Base-by-base conservation (phyloP, 1,284 basidiomycete genomes). In the Uromyces viciae-fabae region DNA sequence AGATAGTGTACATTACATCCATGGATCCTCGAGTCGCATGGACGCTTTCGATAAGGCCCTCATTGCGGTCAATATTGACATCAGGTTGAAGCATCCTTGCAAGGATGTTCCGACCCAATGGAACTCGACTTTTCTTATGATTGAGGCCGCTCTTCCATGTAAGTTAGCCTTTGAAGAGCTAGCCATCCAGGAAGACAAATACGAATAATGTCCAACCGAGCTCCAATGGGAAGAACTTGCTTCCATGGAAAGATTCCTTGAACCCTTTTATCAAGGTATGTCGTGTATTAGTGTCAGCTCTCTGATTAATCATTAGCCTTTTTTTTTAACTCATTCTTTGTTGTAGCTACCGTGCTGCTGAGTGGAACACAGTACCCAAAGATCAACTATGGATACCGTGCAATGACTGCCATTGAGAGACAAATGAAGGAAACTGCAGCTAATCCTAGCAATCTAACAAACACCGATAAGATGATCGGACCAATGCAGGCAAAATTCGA, bases 211-310 rank as follows among this genome's bases (percentile, higher is more conserved):
- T 15, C 64, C 40, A n/a, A 22, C 7, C 17, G 38, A 40, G 22
- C 38, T 14, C 15, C 7, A 68, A 25, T 68, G 64, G 64, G 64
- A 68, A 5, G 64, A 68, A 25, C 38, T 68, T 22, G 38, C 22
- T 8, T 1, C 43, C 40, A 36, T 68, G 64, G 17, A 68, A 43
- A 3, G 43, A 9, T 68, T 68, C 38, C 64, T 68, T n/a, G 64
- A 68, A 43, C 64, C 38, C 3, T 68, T 68, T n/a, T n/a, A 42
- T 42, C 22, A 68, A 68, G 64, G 64, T 64, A 17, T 60, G 56
- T 64, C 5, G 15, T 38, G 5, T 38, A 5, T 38, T 8, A 38
- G 8, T 64, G 15, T 7, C 33, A 8, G 14, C 25, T 3, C 4
- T 19, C 28, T 56, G 4, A 5, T 56, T 28, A 56, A 22, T n/a